Conservation (phyloP, 1,284 basidiomycete genomes). For the Moesziomyces sp. region DNA sequence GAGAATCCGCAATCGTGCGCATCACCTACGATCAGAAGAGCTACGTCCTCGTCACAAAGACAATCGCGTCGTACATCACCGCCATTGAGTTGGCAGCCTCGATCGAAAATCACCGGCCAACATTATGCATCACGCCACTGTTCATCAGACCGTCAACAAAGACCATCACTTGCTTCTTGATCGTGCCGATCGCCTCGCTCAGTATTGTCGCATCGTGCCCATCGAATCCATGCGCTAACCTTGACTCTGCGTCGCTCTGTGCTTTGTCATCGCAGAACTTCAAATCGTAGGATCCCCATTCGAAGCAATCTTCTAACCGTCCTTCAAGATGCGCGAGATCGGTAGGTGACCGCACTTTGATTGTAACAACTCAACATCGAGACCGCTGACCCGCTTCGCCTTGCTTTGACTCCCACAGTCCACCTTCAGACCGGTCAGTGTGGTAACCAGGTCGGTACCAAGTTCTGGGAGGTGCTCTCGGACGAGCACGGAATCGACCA, state of each 20-base stretch:
- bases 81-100: too few relatives aligned
- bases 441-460: slow-evolving; percentile 74
- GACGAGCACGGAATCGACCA: slow-evolving; percentile 96
- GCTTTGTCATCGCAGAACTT: background rate
- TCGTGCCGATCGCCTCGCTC: background rate
- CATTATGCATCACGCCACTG: too few relatives aligned
- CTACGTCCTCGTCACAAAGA: too few relatives aligned
- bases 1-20: too few relatives aligned
- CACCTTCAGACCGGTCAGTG: slow-evolving; percentile 68
- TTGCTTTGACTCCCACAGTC: slow-evolving; percentile 35
- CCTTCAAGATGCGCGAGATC: slow-evolving; percentile 55
- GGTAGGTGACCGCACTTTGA: slow-evolving; percentile 22
- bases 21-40: too few relatives aligned
- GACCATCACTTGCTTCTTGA: background rate
- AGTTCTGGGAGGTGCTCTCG: slow-evolving; percentile 97
- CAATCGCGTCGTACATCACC: too few relatives aligned
- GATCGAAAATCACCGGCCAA: too few relatives aligned
- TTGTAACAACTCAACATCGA: background rate
- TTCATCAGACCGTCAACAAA: background rate
- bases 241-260: background rate
- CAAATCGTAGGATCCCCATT: slow-evolving; percentile 12
- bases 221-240: background rate
- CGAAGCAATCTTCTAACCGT: slow-evolving; percentile 22
- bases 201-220: background rate
- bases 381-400: slow-evolving; percentile 6